Base-by-base conservation (phyloP, 306 rosid species). In the Datisca glomerata region DNA sequence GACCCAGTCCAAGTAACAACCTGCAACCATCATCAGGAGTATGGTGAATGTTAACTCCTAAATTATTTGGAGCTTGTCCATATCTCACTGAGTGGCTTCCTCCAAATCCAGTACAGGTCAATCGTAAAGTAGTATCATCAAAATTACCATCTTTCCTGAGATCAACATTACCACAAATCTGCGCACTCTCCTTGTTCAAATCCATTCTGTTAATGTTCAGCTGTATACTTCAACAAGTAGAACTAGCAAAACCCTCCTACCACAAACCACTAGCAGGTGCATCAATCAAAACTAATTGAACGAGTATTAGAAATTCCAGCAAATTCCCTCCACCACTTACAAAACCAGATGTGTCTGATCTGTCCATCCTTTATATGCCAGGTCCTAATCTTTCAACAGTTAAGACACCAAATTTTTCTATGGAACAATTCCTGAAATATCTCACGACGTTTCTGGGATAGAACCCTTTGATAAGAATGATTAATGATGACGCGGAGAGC, bases 271-370 rank as follows among this genome's bases (percentile, higher is more conserved):
- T 28, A 52, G 50, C 55, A 51, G 46, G 53, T 61, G 53, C 51
- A 49, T 37, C 54, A 42, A 67, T 40, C 53, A 55, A 59, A 38
- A 56, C 41, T 47, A 23, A 35, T 36, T 9, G 41, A 53, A 47
- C 56, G 36, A 49, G 65, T 27, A 59, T 54, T 47, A 31, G 66
- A 75, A 59, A 61, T 43, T 59, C 56, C 53, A 65, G 55, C 38
- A 45, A 3, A 54, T 59, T 14, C 44, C 63, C 12, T 66, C 93
- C 97, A 44, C 91, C 79, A 10, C 95, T 89, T 41, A 83, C 93
- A 80, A 89, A 83, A 47, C 97, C 93, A 6, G 91, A 89, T 18
- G 84, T 89, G 67, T 89, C 97, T 42, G 84, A 53, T 65, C 95
- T 72, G 58, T 80, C 97, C 95, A 89, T 89, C 35, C 10, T 28